Evolutionary conservation across 805 yeast species (phyloP).

Genomic region (Cyberlindnera nakhonratchasimensis): DNA sequence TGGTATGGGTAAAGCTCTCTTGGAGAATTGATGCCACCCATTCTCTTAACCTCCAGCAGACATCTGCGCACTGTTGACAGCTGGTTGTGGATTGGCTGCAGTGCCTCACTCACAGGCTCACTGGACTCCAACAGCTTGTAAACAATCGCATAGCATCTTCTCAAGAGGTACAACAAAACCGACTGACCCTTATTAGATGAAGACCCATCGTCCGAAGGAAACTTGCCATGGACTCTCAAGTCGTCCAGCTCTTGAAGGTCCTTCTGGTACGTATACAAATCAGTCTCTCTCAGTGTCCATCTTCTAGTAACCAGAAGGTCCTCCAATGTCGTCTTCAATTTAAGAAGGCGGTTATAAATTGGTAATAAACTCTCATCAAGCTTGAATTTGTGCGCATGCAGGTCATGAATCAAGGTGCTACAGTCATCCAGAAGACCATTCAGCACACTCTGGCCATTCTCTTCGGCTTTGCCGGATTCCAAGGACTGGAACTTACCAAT

Average conservation of each 20-base stretch:
- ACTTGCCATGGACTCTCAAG: conserved; percentile 59
- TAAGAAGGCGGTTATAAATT: conserved; percentile 60
- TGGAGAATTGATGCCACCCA: conserved; percentile 85
- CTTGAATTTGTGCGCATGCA: conserved; percentile 42
- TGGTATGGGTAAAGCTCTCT: conserved; percentile 95
- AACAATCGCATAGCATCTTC: conserved; percentile 88
- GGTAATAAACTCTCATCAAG: conserved; percentile 51
- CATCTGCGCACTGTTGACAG: conserved; percentile 88
- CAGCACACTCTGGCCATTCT: conserved; percentile 45
- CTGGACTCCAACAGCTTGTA: conserved; percentile 86
- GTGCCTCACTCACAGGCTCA: conserved; percentile 93
- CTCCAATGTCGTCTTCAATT: conserved; percentile 70
- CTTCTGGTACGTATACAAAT: conserved; percentile 79
- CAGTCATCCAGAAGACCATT: conserved; percentile 84
- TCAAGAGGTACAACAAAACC: conserved; percentile 67
- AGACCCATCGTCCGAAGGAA: conserved; percentile 31
- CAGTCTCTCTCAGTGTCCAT: conserved; percentile 97
- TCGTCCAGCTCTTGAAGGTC: conserved; percentile 72
- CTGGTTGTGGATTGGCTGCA: conserved; percentile 93
- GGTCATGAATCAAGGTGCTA: conserved; percentile 67
- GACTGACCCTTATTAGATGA: conserved; percentile 48
- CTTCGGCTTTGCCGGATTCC: conserved; percentile 32
- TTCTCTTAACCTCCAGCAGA: conserved; percentile 80
- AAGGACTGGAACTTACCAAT: conserved; percentile 50
- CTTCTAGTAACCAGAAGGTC: conserved; percentile 86